phyloP scores from a whole-genome alignment of 2,329 filamentous ascomycete genomes.

The Xylariales sp. region DNA sequence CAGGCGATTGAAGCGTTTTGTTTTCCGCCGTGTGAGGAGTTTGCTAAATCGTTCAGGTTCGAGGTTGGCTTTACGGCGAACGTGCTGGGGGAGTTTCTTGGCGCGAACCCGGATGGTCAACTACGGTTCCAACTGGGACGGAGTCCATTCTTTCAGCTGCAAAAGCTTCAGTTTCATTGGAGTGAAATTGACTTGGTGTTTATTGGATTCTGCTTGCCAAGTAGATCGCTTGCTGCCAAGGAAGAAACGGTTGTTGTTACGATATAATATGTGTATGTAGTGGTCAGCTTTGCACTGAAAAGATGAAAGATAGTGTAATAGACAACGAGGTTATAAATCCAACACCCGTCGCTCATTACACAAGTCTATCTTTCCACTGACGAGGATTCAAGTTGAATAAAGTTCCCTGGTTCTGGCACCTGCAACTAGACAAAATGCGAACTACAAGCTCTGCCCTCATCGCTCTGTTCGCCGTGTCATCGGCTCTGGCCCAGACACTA shows the following conservation, averaged over 20 bases:
- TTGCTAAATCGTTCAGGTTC: neutral
- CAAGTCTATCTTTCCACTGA: neutral
- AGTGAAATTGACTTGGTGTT: neutral
- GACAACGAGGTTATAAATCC: neutral
- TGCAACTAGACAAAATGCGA: slow-evolving; percentile 1
- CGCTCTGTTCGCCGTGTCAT: slow-evolving; percentile 6
- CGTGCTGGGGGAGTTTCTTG: neutral
- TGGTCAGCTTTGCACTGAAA: neutral
- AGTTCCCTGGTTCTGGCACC: neutral
- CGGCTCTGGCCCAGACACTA: slow-evolving; percentile 6
- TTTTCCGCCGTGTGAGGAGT: neutral
- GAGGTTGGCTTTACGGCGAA: neutral
- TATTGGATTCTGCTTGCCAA: neutral
- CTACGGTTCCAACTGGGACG: neutral
- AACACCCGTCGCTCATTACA: neutral
- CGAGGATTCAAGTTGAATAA: no score
- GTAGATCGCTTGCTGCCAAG: slow-evolving; percentile 4
- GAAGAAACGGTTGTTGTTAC: neutral
- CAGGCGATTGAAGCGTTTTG: neutral
- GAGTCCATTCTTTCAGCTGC: neutral
- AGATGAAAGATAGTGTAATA: neutral
- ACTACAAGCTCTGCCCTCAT: neutral
- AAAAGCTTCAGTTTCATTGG: neutral
- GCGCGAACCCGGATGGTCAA: slow-evolving; percentile 1
- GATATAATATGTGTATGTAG: neutral